phyloP scores from a whole-genome alignment of 441 rosid genomes.

The Kokia cookei region DNA sequence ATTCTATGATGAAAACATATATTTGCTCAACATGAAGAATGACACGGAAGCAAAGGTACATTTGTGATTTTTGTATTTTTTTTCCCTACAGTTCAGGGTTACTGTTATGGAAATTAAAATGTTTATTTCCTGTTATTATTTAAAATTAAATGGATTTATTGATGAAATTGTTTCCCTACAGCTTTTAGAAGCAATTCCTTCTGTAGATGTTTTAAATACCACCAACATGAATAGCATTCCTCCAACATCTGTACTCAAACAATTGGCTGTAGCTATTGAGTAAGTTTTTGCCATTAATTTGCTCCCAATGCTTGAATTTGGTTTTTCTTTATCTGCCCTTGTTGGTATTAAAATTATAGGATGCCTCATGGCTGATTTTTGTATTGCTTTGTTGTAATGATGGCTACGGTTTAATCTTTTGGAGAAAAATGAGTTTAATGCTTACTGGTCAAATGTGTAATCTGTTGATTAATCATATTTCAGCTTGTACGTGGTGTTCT shows the following conservation, averaged over 20 bases:
- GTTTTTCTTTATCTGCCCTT: not conserved
- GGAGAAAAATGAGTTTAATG: not conserved
- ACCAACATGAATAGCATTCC: conserved; percentile 61
- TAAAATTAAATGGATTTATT: not conserved
- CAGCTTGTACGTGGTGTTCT: not conserved
- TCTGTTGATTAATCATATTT: not conserved
- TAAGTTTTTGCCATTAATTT: conserved; percentile 35
- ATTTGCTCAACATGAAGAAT: conserved; percentile 52
- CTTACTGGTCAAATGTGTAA: not conserved
- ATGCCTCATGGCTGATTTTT: not conserved
- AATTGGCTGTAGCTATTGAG: conserved; percentile 77
- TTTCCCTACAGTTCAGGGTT: not conserved
- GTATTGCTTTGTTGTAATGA: not conserved
- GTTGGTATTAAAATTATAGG: not conserved
- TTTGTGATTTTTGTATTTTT: not conserved
- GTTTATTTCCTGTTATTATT: not conserved
- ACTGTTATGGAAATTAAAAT: not conserved
- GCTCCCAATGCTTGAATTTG: not conserved
- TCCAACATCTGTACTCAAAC: conserved; percentile 64
- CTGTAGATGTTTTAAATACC: conserved; percentile 51
- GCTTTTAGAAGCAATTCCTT: conserved; percentile 46
- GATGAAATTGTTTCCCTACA: conserved; percentile 18
- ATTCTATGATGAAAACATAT: conserved; percentile 65
- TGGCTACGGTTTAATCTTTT: not conserved
- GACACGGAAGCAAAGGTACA: conserved; percentile 80